phyloP scores from a whole-genome alignment of 225 moss, liverwort and hornwort genomes.

The Thuidium tamariscinum region DNA sequence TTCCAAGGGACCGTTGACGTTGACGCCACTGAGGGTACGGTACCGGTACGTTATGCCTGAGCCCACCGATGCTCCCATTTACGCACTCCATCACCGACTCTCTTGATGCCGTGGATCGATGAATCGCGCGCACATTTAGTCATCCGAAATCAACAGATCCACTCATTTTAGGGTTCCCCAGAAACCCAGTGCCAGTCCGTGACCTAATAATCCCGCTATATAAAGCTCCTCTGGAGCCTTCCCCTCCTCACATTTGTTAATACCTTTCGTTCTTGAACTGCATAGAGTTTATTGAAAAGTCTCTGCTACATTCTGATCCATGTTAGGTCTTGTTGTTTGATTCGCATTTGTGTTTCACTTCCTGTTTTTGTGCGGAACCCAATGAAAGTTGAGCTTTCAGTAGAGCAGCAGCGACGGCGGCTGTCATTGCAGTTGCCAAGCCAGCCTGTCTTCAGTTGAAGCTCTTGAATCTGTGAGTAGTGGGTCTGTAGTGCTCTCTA shows the following conservation, averaged over 20 bases:
- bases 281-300: rapidly evolving
- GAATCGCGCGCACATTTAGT: not conserved
- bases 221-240: not conserved
- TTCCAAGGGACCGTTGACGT: not conserved
- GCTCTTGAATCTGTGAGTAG: not conserved
- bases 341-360: too few relatives aligned
- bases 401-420: not conserved
- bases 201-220: not conserved
- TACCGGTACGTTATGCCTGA: too few relatives aligned
- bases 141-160: not conserved
- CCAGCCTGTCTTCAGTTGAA: not conserved
- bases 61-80: not conserved
- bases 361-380: not conserved
- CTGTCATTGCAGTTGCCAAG: not conserved
- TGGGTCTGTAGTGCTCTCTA: too few relatives aligned
- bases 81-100: not conserved
- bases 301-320: not conserved
- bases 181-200: not conserved
- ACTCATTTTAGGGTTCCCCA: not conserved
- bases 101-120: not conserved
- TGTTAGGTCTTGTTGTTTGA: rapidly evolving
- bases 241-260: rapidly evolving
- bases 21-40: not conserved
- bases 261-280: too few relatives aligned
- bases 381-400: not conserved